Percentiles rank a stretch among this genome's conserved stretches.
phyloP scores from a whole-genome alignment of 2,329 filamentous ascomycete species.

The Alternaria gansuensis region DNA sequence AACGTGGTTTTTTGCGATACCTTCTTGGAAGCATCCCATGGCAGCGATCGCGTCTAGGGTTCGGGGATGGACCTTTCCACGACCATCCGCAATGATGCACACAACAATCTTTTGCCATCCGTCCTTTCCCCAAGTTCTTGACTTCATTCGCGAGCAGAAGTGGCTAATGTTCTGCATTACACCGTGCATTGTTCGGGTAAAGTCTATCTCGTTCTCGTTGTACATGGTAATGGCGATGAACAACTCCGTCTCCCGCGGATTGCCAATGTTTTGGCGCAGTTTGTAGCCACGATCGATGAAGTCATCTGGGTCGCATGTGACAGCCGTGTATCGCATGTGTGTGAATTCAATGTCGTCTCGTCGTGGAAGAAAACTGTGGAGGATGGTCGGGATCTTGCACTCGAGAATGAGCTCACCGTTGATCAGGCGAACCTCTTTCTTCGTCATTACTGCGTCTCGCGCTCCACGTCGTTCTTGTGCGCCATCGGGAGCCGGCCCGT shows the following conservation, averaged over 20 bases:
- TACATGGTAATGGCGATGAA: conserved; percentile 99
- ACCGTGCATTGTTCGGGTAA: conserved; percentile 97
- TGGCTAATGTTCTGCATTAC: conserved; percentile 98
- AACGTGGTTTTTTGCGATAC: conserved; percentile 98
- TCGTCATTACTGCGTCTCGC: conserved; percentile 84
- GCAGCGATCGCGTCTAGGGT: conserved; percentile 94
- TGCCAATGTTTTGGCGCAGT: conserved; percentile 89
- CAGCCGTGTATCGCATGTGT: conserved; percentile 97
- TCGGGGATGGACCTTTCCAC: conserved; percentile 90
- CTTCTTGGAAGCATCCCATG: conserved; percentile 97
- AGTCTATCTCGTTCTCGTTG: conserved; percentile 96
- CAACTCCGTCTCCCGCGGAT: conserved; percentile 87
- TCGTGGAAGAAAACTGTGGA: conserved; percentile 94
- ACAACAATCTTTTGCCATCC: conserved; percentile 99
- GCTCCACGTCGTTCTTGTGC: conserved; percentile 89
- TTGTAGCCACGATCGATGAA: conserved; percentile 91
- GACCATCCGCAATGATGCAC: conserved; percentile 93
- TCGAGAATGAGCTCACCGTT: conserved; percentile 97
- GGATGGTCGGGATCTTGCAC: conserved; percentile 98
- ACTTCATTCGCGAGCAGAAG: conserved; percentile 91
- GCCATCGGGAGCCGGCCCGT: conserved; percentile 85
- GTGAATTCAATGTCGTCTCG: conserved; percentile 96
- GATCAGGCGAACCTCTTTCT: conserved; percentile 93
- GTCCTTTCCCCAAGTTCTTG: conserved; percentile 93
- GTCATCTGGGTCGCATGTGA: conserved; percentile 97